Base-by-base conservation (phyloP, 1,284 basidiomycete genomes). In the Ustilago tritici region DNA sequence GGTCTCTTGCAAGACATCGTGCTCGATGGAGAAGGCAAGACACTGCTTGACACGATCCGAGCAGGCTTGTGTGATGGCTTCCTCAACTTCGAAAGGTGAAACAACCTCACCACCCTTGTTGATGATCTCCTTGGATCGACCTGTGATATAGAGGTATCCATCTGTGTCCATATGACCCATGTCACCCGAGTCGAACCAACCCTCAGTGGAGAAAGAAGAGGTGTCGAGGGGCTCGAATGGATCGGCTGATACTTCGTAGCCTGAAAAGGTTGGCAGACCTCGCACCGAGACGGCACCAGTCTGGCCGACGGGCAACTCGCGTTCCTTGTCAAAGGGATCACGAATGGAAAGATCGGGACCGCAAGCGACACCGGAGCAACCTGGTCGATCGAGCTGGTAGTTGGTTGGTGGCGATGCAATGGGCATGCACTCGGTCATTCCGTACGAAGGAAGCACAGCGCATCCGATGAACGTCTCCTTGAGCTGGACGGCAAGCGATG, bases 161-260 rank as follows among this genome's bases (percentile, higher is more conserved):
- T 86, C 84, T 19, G 82, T 70, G 54, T 86, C 84, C 84, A 85
- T 85, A 68, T 86, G 84, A n/a, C 84, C 84, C 83, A 85, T 84
- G 64, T 86, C 84, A 61, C 84, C 84, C 15, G 84, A 81, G 73
- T 86, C 84, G 66, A 86, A 86, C 84, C 84, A 86, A 11, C 84
- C 84, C 46, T 85, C 83, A 53, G 72, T 81, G 7, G 83, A 82
- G 68, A 86, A 86, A 34, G 81, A 62, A 3, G 84, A 85, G 35
- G 82, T 84, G 70, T 86, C 84, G 58, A 86, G 79, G 9, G 81
- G 78, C 52, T 79, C 82, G 40, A 76, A 82, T 2, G 77, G 78
- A 54, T 84, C 80, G 0, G 74, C 65, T 3, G 79, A 80, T 3
- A 72, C 68, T 65, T 86, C 84, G 65, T 86, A 86, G 38, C 84